Percentiles rank a stretch among this genome's conserved stretches.
phyloP scores from a whole-genome alignment of 768 basidiomycete genomes.

The Lactarius sp. region DNA sequence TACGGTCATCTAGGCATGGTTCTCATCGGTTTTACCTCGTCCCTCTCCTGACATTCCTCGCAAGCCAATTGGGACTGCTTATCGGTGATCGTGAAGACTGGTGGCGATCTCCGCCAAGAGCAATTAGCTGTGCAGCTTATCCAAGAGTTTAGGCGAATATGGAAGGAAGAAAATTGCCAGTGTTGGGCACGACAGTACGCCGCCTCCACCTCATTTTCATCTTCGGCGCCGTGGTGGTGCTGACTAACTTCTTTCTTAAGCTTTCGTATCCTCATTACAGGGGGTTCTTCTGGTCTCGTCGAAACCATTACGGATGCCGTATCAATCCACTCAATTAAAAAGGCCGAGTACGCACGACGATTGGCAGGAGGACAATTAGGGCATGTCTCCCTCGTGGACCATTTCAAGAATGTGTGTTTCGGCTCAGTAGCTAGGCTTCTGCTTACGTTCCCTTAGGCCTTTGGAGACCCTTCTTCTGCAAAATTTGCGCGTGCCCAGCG shows the following conservation, averaged over 20 bases:
- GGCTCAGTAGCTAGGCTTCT: neutral
- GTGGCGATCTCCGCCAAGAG: conserved; percentile 93
- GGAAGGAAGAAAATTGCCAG: conserved; percentile 87
- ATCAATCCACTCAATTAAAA: conserved; percentile 99
- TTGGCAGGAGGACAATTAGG: conserved; percentile 75
- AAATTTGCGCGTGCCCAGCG: conserved; percentile 87
- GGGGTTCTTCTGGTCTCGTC: conserved; percentile 86
- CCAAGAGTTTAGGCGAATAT: conserved; percentile 87
- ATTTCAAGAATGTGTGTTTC: conserved; percentile 74
- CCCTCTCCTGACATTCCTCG: neutral
- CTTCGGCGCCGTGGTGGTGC: neutral
- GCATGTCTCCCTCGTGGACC: conserved; percentile 86
- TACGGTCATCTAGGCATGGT: conserved; percentile 87
- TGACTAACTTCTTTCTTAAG: conserved; percentile 38
- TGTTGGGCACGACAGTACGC: conserved; percentile 91
- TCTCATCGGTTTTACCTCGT: conserved; percentile 8
- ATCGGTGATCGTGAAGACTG: conserved; percentile 98
- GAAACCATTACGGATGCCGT: conserved; percentile 99
- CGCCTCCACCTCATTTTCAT: neutral
- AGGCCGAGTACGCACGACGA: conserved; percentile 91
- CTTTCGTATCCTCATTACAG: conserved; percentile 94
- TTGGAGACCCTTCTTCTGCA: conserved; percentile 82
- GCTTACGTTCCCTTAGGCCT: conserved; percentile 53
- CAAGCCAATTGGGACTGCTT: conserved; percentile 82
- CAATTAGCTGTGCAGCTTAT: conserved; percentile 96